These are phyloP conservation scores for Debaryomyces robertsiae DNA, from an alignment of 1,139 yeast genomes.

Conservation along the genomic window DNA sequence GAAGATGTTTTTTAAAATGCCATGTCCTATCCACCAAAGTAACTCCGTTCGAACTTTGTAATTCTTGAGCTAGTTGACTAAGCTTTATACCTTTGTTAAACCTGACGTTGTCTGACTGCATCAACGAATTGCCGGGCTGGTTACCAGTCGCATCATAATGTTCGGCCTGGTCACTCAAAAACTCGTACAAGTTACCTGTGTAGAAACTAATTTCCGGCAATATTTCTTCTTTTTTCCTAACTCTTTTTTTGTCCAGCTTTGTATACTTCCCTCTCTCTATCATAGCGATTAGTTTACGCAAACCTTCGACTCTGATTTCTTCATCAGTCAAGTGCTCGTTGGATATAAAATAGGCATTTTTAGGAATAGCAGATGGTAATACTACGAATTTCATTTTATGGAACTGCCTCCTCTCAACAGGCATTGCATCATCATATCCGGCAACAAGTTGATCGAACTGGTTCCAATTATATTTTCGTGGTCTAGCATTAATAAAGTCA, in stretches of 20 bases:
- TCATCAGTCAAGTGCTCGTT: constrained; percentile 74
- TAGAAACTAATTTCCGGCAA: constrained; percentile 81
- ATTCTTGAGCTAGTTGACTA: constrained; percentile 57
- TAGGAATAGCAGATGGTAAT: constrained; percentile 71
- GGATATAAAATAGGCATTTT: constrained; percentile 50
- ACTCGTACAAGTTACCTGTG: constrained; percentile 80
- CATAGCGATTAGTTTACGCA: constrained; percentile 67
- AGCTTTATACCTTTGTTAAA: constrained; percentile 41
- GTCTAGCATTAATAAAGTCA: constrained; percentile 54
- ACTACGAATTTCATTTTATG: constrained; percentile 80
- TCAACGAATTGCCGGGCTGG: constrained; percentile 31
- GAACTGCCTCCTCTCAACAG: constrained; percentile 58
- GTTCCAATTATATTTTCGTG: constrained; percentile 80
- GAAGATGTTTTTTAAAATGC: constrained; percentile 81
- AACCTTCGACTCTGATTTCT: constrained; percentile 85
- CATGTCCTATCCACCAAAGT: constrained; percentile 78
- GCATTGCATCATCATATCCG: constrained; percentile 77
- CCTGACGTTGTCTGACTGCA: constrained; percentile 36
- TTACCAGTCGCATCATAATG: constrained; percentile 39
- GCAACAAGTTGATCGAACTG: constrained; percentile 87
- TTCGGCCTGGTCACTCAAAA: constrained; percentile 45
- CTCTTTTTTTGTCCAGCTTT: constrained; percentile 44
- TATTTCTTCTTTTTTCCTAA: constrained; percentile 49
- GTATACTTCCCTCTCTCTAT: constrained; percentile 61
- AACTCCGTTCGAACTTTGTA: constrained; percentile 61